Base-by-base conservation (phyloP, 257 asterid species). In the Nyctanthes arbortristis region DNA sequence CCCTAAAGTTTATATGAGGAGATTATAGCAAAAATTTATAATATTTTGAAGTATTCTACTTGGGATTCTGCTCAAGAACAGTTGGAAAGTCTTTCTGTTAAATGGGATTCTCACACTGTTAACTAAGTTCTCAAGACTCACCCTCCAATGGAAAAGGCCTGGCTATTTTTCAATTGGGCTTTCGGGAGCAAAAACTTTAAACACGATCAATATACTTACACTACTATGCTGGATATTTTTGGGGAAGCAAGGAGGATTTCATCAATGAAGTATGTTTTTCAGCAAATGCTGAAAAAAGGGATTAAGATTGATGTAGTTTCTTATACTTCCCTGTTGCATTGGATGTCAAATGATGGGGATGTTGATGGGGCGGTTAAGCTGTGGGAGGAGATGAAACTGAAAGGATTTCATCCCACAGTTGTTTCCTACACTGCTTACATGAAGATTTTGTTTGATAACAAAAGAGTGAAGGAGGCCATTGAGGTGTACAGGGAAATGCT, bases 91-190 rank as follows among this genome's bases (percentile, higher is more conserved):
- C n/a, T 88, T 63, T 14, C 80, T 1, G 10, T 79, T 72, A 90
- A 76, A 81, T 93, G 97, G 98, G 95, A 93, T 78, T 93, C 98
- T n/a, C n/a, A n/a, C n/a, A n/a, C n/a, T n/a, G n/a, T n/a, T n/a
- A n/a, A n/a, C n/a, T n/a, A n/a, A n/a, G n/a, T n/a, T n/a, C n/a
- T n/a, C n/a, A n/a, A n/a, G n/a, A n/a, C n/a, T n/a, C n/a, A n/a
- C n/a, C n/a, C n/a, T n/a, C n/a, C n/a, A n/a, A n/a, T n/a, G n/a
- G n/a, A n/a, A n/a, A n/a, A n/a, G n/a, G n/a, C n/a, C n/a, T n/a
- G n/a, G n/a, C n/a, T n/a, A n/a, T n/a, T n/a, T n/a, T n/a, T n/a
- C n/a, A n/a, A n/a, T n/a, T 93, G 98, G 98, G 92, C 85, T 25
- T 76, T 89, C 27, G 66, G 61, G 66, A 58, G 68, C 54, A 77